phyloP scores from a whole-genome alignment of 768 basidiomycete genomes.

The Phaeotremella skinneri region DNA sequence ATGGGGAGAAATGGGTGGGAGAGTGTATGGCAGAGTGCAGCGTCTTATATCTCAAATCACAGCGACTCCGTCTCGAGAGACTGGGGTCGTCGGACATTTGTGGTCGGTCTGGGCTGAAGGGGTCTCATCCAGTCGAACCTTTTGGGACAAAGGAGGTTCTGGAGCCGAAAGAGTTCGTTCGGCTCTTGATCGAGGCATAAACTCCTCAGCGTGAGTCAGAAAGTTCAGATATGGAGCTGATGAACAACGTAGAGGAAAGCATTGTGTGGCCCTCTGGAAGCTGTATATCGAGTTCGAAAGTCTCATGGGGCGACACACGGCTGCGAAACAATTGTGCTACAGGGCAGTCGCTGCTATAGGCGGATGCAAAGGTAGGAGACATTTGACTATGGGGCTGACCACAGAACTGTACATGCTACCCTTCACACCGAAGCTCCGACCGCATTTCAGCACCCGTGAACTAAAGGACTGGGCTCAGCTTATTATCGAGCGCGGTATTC shows the following conservation, averaged over 20 bases:
- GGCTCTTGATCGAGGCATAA: constrained; percentile 49
- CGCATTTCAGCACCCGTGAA: constrained; percentile 50
- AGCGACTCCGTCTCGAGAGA: background rate
- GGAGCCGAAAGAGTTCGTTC: constrained; percentile 47
- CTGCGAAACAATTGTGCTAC: constrained; percentile 51
- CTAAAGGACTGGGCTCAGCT: constrained; percentile 51
- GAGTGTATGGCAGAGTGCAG: constrained; percentile 51
- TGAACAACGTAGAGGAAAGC: constrained; percentile 36
- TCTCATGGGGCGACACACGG: constrained; percentile 33
- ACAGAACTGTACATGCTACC: constrained; percentile 53
- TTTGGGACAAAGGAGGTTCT: constrained; percentile 39
- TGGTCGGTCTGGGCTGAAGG: constrained; percentile 50
- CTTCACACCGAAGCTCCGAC: constrained; percentile 47
- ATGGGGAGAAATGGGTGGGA: constrained; percentile 45
- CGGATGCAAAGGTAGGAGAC: constrained; percentile 49
- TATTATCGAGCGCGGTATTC: constrained; percentile 52
- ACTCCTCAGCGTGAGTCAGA: constrained; percentile 38
- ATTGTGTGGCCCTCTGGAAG: constrained; percentile 49
- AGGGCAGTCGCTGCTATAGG: constrained; percentile 50
- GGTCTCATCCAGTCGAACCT: constrained; percentile 23
- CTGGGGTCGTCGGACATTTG: constrained; percentile 35
- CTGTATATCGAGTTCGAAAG: constrained; percentile 54
- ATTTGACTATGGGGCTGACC: background rate
- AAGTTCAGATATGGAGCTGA: background rate
- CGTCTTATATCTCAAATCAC: constrained; percentile 40